Evolutionary conservation across 2,329 filamentous ascomycete genomes (phyloP).

Genomic region (Berkeleyomyces basicola): DNA sequence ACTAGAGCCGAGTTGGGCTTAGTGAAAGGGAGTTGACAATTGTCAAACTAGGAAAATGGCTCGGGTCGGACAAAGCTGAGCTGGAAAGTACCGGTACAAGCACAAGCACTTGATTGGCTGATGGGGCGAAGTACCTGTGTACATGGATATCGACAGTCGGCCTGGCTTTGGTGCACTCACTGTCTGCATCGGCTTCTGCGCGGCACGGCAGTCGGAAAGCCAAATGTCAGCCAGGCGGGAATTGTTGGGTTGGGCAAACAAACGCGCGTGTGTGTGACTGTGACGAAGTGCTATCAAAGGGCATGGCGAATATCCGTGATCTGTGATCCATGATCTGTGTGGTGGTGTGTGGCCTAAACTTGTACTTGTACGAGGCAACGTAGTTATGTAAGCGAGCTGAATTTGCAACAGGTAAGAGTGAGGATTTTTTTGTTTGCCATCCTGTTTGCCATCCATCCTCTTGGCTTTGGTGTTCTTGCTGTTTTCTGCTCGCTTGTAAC

Average conservation of each 20-base stretch:
- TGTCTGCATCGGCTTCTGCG: neutral
- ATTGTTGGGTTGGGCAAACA: too few relatives aligned
- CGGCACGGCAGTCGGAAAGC: neutral
- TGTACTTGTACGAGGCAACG: neutral
- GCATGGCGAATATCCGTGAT: too few relatives aligned
- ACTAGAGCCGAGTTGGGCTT: neutral
- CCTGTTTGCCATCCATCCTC: neutral
- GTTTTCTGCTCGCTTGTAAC: neutral
- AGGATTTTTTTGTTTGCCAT: neutral
- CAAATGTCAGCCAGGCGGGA: neutral
- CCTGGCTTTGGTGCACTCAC: neutral
- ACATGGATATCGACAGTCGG: neutral
- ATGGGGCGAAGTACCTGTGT: too few relatives aligned
- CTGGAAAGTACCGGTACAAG: too few relatives aligned
- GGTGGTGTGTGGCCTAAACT: neutral
- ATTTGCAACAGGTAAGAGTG: neutral
- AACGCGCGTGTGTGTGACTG: too few relatives aligned
- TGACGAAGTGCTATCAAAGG: too few relatives aligned
- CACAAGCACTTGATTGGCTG: too few relatives aligned
- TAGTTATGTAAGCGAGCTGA: neutral
- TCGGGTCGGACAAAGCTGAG: neutral
- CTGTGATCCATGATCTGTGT: too few relatives aligned
- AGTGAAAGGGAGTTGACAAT: neutral
- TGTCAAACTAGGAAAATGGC: neutral
- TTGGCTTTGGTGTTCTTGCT: neutral